phyloP scores from a whole-genome alignment of 2,329 filamentous ascomycete species.

The Dothidotthia symphoricarpi region DNA sequence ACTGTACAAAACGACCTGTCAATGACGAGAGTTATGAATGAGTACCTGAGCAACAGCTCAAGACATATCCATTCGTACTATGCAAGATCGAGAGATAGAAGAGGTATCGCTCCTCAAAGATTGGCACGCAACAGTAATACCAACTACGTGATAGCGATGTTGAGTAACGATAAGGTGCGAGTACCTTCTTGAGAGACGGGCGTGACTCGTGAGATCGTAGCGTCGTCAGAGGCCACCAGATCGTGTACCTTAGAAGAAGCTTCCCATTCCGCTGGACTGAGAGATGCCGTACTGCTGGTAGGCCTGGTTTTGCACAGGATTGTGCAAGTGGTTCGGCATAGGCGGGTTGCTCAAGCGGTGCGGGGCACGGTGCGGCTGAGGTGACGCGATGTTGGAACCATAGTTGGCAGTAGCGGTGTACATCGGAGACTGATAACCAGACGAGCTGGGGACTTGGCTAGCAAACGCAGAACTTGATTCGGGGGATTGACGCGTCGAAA shows the following conservation, averaged over 20 bases:
- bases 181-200: conserved; percentile 19
- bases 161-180: conserved; percentile 20
- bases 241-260: conserved; percentile 42
- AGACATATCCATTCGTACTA: conserved; percentile 12
- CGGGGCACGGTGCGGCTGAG: conserved; percentile 36
- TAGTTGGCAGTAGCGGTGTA: conserved; percentile 39
- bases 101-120: conserved; percentile 25
- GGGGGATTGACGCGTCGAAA: conserved; percentile 21
- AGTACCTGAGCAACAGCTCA: conserved; percentile 16
- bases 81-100: conserved; percentile 29
- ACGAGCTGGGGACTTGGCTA: conserved; percentile 16
- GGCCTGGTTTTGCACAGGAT: conserved; percentile 43
- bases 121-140: conserved; percentile 24
- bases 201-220: conserved; percentile 53
- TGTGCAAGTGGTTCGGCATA: conserved; percentile 38
- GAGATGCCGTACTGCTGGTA: conserved; percentile 39
- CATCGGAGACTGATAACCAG: conserved; percentile 32
- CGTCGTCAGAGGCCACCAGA: conserved; percentile 42
- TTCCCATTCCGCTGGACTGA: conserved; percentile 46
- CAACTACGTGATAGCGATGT: conserved; percentile 20
- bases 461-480: conserved; percentile 20
- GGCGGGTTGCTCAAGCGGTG: conserved; percentile 42
- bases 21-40: conserved; percentile 13
- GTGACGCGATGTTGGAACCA: conserved; percentile 37
- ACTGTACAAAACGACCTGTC: conserved; percentile 39